Conservation (phyloP, 202 grass and related monocot species). For the Hordeum pubiflorum region DNA sequence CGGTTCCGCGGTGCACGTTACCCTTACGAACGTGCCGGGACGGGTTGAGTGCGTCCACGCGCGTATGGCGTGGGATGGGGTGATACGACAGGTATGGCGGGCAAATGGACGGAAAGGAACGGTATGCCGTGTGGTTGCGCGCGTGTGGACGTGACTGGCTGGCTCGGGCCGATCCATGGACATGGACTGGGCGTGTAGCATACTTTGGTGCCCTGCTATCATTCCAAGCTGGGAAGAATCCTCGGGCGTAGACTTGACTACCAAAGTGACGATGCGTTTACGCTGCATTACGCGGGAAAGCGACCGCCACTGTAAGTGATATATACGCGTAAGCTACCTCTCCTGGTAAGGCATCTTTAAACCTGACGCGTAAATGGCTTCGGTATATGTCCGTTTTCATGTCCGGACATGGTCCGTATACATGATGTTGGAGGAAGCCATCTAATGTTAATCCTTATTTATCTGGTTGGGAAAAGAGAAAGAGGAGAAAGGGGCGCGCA, state of each 20-base stretch:
- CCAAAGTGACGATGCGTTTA: background rate
- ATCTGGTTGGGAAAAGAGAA: no score
- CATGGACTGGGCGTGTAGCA: background rate
- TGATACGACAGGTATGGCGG: background rate
- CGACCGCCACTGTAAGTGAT: background rate
- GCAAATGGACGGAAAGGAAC: background rate
- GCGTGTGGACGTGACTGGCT: background rate
- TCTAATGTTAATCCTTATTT: no score
- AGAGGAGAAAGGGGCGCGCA: no score
- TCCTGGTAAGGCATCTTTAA: no score
- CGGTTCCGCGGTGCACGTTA: background rate
- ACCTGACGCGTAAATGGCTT: no score
- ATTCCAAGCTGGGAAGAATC: background rate
- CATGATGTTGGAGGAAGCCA: no score
- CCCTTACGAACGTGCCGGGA: background rate
- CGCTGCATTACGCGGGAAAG: conserved; percentile 20
- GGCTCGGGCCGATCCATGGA: background rate
- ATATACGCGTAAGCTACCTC: background rate
- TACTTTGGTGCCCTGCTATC: background rate
- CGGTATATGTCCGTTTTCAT: no score
- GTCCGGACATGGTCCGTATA: no score
- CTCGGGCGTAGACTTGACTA: conserved; percentile 17
- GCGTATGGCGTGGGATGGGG: background rate
- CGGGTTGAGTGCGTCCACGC: no score
- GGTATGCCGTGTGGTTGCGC: background rate